phyloP scores from a whole-genome alignment of 768 basidiomycete species.

The Sporobolomyces phaffii region DNA sequence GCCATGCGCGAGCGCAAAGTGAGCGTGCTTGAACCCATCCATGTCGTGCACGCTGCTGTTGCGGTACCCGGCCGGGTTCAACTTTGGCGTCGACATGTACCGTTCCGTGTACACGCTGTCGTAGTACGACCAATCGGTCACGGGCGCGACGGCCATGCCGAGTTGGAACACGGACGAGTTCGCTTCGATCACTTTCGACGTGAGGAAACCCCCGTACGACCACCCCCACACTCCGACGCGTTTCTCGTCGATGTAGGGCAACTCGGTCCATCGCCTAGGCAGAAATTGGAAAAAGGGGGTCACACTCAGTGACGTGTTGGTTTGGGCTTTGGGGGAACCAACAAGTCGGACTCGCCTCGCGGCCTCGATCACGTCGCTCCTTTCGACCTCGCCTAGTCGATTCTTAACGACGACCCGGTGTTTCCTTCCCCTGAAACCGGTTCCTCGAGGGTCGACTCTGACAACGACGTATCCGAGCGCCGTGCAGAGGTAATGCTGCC shows the following conservation, averaged over 20 bases:
- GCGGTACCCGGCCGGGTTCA: conserved; percentile 80
- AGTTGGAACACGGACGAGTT: conserved; percentile 82
- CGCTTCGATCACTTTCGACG: conserved; percentile 83
- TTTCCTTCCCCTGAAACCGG: conserved; percentile 78
- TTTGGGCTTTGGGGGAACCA: conserved; percentile 45
- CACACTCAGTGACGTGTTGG: too few relatives aligned
- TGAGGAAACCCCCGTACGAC: conserved; percentile 97
- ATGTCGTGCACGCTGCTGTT: conserved; percentile 83
- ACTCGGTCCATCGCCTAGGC: conserved; percentile 79
- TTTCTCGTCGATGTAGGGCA: conserved; percentile 77
- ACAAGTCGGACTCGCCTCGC: too few relatives aligned
- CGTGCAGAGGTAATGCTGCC: conserved; percentile 80
- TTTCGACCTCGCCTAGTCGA: conserved; percentile 83
- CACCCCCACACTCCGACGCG: conserved; percentile 97
- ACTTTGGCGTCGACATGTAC: conserved; percentile 79
- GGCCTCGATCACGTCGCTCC: conserved; percentile 78
- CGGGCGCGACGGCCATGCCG: conserved; percentile 88
- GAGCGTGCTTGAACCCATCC: conserved; percentile 70
- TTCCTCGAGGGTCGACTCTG: conserved; percentile 85
- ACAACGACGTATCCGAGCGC: conserved; percentile 78
- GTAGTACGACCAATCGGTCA: conserved; percentile 52
- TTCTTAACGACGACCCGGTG: conserved; percentile 81
- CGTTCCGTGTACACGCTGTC: conserved; percentile 97
- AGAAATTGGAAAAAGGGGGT: too few relatives aligned
- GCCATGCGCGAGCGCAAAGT: conserved; percentile 83